Conservation (phyloP, 2,329 filamentous ascomycete species). For the Fusarium dimerum region DNA sequence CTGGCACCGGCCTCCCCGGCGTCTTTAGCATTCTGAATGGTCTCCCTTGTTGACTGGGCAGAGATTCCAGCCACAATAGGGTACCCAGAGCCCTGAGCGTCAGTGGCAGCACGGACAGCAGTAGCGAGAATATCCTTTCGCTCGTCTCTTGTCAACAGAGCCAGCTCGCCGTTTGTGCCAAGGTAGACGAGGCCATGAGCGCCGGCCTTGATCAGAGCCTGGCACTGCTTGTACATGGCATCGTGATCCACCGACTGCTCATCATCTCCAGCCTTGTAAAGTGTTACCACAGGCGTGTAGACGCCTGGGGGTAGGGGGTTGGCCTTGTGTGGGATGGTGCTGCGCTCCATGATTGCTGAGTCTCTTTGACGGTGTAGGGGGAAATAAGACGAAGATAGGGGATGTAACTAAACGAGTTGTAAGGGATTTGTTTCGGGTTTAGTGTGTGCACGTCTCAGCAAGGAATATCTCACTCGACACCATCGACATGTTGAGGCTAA, state of each 20-base stretch:
- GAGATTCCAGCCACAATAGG: slow-evolving; percentile 48
- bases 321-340: slow-evolving; percentile 36
- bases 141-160: slow-evolving; percentile 42
- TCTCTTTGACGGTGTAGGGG: background rate
- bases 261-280: slow-evolving; percentile 42
- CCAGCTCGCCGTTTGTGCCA: slow-evolving; percentile 49
- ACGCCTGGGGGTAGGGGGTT: slow-evolving; percentile 44
- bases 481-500: too few relatives aligned
- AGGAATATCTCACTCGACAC: too few relatives aligned
- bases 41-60: slow-evolving; percentile 56
- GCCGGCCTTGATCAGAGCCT: slow-evolving; percentile 43
- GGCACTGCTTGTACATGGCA: slow-evolving; percentile 45
- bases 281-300: slow-evolving; percentile 48
- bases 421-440: too few relatives aligned
- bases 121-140: slow-evolving; percentile 42
- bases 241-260: slow-evolving; percentile 45
- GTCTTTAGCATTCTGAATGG: slow-evolving; percentile 67
- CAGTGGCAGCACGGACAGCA: slow-evolving; percentile 39
- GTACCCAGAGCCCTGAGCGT: slow-evolving; percentile 36
- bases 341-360: slow-evolving; percentile 27
- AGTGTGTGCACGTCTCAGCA: too few relatives aligned
- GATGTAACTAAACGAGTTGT: too few relatives aligned
- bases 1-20: slow-evolving; percentile 69
- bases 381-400: too few relatives aligned
- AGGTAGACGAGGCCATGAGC: slow-evolving; percentile 48